phyloP scores from a whole-genome alignment of 768 basidiomycete species.

The Macrolepiota fuliginosa region DNA sequence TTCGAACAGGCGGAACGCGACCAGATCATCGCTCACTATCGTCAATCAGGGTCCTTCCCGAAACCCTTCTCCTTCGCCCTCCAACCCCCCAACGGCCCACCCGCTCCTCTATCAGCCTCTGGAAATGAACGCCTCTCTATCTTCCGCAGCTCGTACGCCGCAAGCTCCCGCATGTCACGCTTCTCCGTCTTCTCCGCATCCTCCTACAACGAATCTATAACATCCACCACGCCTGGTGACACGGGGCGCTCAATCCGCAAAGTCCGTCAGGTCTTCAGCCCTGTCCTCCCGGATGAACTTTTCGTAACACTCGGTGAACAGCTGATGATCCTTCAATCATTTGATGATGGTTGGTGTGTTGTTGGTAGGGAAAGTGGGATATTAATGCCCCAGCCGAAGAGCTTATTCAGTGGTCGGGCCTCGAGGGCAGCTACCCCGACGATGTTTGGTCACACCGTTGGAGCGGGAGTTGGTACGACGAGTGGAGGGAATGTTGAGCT shows the following conservation, averaged over 20 bases:
- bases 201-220: constrained; percentile 28
- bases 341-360: constrained; percentile 81
- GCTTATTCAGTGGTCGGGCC: constrained; percentile 31
- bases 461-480: background rate
- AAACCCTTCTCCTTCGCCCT: constrained; percentile 42
- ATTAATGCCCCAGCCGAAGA: constrained; percentile 31
- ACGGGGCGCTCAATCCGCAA: constrained; percentile 39
- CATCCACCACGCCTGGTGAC: constrained; percentile 28
- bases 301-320: constrained; percentile 55
- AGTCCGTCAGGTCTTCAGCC: constrained; percentile 63
- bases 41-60: constrained; percentile 38
- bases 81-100: constrained; percentile 4
- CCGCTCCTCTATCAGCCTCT: background rate
- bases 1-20: constrained; percentile 29
- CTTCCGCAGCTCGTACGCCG: constrained; percentile 10
- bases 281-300: constrained; percentile 75
- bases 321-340: constrained; percentile 60
- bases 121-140: constrained; percentile 14
- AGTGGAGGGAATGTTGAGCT: constrained; percentile 46
- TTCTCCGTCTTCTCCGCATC: constrained; percentile 10
- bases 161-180: background rate
- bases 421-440: constrained; percentile 16
- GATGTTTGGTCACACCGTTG: constrained; percentile 6
- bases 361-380: constrained; percentile 51
- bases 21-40: constrained; percentile 39